Conservation (phyloP, 2,329 filamentous ascomycete species). For the Dendryphion nanum region DNA sequence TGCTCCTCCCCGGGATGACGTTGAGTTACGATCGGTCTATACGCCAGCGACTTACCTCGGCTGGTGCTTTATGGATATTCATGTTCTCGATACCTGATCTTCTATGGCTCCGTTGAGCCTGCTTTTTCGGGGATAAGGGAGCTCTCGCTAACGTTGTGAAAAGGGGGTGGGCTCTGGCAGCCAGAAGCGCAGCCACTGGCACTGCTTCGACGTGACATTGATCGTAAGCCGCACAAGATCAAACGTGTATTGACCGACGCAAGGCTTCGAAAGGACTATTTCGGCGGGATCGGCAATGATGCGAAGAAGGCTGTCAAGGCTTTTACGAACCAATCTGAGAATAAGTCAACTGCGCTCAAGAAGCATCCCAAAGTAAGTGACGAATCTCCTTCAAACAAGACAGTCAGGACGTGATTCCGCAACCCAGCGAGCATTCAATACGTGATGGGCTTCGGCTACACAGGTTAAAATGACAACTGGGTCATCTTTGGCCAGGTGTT, state of each 20-base stretch:
- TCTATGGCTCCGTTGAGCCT: no score
- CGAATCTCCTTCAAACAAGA: slow-evolving; percentile 9
- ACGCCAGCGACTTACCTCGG: no score
- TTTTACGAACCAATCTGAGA: slow-evolving; percentile 58
- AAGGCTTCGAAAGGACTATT: slow-evolving; percentile 63
- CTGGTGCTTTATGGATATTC: no score
- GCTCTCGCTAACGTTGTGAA: slow-evolving; percentile 2
- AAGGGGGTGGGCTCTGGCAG: slow-evolving; percentile 78
- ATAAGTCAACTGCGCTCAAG: slow-evolving; percentile 75
- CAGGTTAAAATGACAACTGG: no score
- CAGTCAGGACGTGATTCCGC: no score
- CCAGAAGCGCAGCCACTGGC: slow-evolving; percentile 67
- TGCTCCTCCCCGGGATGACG: no score
- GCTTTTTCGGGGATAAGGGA: no score
- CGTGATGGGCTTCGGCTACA: no score
- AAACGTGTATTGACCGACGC: slow-evolving; percentile 64
- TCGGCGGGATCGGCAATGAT: slow-evolving; percentile 55
- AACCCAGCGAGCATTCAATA: no score
- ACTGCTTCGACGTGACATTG: slow-evolving; percentile 70
- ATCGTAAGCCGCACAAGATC: slow-evolving; percentile 68
- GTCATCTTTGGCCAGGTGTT: no score
- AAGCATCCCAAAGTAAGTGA: slow-evolving; percentile 74
- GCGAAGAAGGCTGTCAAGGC: slow-evolving; percentile 64
- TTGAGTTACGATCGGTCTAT: no score
- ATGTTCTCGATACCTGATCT: no score